These are phyloP conservation scores for Gynostemma pentaphyllum DNA, from an alignment of 306 rosid species.

Conservation along the genomic window DNA sequence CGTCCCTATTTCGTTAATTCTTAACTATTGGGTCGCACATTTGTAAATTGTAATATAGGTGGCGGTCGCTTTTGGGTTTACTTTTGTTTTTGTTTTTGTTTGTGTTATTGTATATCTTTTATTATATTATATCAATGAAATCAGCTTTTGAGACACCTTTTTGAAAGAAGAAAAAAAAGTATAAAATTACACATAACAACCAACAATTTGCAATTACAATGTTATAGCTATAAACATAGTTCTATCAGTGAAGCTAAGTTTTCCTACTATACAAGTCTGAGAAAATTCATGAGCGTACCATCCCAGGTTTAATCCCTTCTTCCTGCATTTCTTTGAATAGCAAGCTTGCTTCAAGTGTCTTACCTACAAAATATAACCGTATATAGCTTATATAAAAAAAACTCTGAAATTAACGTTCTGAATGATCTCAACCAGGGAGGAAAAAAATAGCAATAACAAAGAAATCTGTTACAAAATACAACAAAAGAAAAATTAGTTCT, in stretches of 20 bases:
- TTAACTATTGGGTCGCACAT: no score
- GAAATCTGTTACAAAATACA: neutral
- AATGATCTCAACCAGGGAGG: neutral
- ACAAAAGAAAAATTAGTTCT: no score
- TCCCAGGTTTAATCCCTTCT: conserved; percentile 68
- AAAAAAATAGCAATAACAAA: neutral
- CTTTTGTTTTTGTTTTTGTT: no score
- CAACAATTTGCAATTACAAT: neutral
- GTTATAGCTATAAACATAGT: neutral
- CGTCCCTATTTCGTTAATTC: no score
- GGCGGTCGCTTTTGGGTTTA: no score
- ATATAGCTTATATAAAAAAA: neutral
- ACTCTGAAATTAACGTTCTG: neutral
- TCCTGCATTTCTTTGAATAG: conserved; percentile 68
- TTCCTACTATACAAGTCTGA: neutral
- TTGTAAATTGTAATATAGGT: no score
- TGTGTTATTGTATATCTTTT: no score
- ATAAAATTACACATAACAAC: neutral
- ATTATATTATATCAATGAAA: no score
- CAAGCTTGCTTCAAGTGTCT: conserved; percentile 52
- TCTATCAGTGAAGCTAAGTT: neutral
- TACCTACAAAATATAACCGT: conserved; percentile 35
- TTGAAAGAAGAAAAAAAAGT: no score
- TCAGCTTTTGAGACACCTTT: no score
- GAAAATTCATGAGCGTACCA: conserved; percentile 30